Evolutionary conservation across 208 protist genomes (phyloP).

Genomic region (Trypanosoma lewisi): DNA sequence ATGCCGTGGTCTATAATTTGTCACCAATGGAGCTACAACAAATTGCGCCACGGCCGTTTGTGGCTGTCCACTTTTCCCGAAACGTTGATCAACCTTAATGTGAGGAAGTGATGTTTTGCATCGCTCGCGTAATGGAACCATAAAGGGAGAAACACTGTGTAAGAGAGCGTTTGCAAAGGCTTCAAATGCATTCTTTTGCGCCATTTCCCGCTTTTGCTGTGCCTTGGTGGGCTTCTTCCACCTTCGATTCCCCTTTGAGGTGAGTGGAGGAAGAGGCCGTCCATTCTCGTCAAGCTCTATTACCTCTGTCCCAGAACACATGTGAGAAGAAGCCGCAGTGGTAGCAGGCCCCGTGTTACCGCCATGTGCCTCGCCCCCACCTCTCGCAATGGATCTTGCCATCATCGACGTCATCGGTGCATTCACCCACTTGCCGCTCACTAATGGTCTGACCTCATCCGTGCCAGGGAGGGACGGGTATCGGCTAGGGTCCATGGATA

Average conservation of each 20-base stretch:
- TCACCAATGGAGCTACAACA: constrained; percentile 79
- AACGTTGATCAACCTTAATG: constrained; percentile 88
- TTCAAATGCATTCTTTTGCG: constrained; percentile 87
- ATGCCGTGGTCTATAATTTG: constrained; percentile 85
- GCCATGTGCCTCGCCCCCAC: neutral
- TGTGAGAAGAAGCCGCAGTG: too few species aligned
- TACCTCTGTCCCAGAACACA: neutral
- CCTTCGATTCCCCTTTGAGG: constrained; percentile 59
- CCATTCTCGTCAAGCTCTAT: constrained; percentile 28
- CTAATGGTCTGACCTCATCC: constrained; percentile 27
- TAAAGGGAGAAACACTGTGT: constrained; percentile 85
- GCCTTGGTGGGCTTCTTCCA: constrained; percentile 86
- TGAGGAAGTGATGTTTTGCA: constrained; percentile 81
- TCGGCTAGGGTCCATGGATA: neutral
- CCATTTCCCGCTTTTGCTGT: constrained; percentile 76
- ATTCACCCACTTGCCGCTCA: constrained; percentile 40
- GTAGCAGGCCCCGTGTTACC: too few species aligned
- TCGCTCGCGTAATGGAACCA: constrained; percentile 69
- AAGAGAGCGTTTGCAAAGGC: constrained; percentile 83
- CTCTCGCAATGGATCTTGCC: constrained; percentile 6
- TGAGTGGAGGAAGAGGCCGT: constrained; percentile 46
- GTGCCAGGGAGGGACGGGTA: constrained; percentile 17
- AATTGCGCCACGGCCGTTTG: constrained; percentile 86
- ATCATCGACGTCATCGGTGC: constrained; percentile 26
- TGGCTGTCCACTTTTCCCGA: constrained; percentile 80